phyloP scores from a whole-genome alignment of 1,284 basidiomycete genomes.

The Tausonia pullulans region DNA sequence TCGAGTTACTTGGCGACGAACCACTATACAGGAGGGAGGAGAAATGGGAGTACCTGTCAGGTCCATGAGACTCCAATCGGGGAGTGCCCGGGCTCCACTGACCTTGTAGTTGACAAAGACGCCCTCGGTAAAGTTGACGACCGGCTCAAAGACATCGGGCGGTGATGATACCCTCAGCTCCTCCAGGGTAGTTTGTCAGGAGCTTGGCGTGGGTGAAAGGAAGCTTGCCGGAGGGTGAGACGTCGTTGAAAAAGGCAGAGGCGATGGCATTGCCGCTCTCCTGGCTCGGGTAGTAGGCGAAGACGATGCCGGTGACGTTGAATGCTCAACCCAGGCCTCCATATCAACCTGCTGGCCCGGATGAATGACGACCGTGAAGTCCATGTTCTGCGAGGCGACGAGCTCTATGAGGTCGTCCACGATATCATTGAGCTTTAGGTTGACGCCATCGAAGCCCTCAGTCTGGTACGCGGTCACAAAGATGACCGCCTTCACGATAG shows the following conservation, averaged over 20 bases:
- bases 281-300: slow-evolving; percentile 12
- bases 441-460: slow-evolving; percentile 21
- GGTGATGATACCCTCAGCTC: slow-evolving; percentile 27
- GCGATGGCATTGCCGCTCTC: slow-evolving; percentile 22
- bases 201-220: slow-evolving; percentile 40
- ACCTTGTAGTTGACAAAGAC: slow-evolving; percentile 34
- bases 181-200: slow-evolving; percentile 32
- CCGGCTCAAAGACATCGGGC: slow-evolving; percentile 18
- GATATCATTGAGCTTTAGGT: slow-evolving; percentile 30
- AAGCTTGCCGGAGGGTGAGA: slow-evolving; percentile 24
- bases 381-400: slow-evolving; percentile 1
- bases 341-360: slow-evolving; percentile 26
- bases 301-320: slow-evolving; percentile 16
- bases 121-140: slow-evolving; percentile 31
- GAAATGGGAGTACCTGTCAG: neutral
- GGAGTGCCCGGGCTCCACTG: neutral
- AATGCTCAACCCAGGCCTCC: slow-evolving; percentile 12
- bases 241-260: slow-evolving; percentile 12
- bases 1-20: slow-evolving; percentile 35
- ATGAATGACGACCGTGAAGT: neutral
- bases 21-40: slow-evolving; percentile 23
- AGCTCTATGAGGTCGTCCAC: slow-evolving; percentile 7
- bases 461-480: slow-evolving; percentile 18
- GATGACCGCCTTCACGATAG: slow-evolving; percentile 18
- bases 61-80: too few species aligned